Evolutionary conservation across 2,329 filamentous ascomycete genomes (phyloP).

Genomic region (Calonectria fujianensis): DNA sequence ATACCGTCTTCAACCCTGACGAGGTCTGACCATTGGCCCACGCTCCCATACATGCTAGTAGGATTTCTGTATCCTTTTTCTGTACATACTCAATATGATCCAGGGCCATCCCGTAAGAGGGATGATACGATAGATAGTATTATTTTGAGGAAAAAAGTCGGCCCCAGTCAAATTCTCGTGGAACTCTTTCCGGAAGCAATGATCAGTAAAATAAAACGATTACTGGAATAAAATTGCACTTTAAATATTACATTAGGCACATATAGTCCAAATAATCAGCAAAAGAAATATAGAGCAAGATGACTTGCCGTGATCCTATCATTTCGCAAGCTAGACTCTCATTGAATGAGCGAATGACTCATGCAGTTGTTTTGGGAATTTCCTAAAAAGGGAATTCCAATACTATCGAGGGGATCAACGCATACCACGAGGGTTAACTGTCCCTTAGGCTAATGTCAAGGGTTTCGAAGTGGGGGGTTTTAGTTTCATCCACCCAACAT

Average conservation of each 20-base stretch:
- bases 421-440: too few relatives aligned
- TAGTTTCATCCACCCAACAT: background rate
- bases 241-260: background rate
- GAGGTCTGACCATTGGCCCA: background rate
- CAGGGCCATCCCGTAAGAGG: background rate
- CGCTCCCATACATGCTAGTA: slow-evolving; percentile 27
- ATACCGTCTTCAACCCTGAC: background rate
- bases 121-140: too few relatives aligned
- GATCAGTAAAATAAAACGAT: background rate
- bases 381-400: slow-evolving; percentile 26
- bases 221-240: background rate
- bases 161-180: background rate
- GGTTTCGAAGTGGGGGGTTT: too few relatives aligned
- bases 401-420: background rate
- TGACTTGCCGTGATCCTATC: too few relatives aligned
- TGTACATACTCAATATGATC: slow-evolving; percentile 17
- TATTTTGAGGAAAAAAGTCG: background rate
- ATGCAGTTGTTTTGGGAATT: slow-evolving; percentile 10
- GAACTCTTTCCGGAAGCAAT: background rate
- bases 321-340: too few relatives aligned
- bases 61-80: slow-evolving; percentile 7
- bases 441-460: too few relatives aligned
- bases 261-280: background rate
- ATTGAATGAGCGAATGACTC: background rate
- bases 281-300: too few relatives aligned